Evolutionary conservation across 75 land plant genomes (phyloP).

Genomic region (Chamaecyparis obtusa): DNA sequence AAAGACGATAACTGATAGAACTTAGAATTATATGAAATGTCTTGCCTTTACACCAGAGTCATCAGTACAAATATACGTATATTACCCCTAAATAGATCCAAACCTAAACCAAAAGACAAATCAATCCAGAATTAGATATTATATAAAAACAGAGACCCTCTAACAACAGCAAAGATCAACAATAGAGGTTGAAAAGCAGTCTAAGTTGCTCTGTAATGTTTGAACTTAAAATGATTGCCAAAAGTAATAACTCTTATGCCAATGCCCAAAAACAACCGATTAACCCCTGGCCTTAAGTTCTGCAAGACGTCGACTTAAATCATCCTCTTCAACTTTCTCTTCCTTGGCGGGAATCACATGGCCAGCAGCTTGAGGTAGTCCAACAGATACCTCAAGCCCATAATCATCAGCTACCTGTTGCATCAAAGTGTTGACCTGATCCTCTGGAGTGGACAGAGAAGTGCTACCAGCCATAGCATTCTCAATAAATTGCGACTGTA

Average conservation of each 20-base stretch:
- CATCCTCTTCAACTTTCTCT: constrained; percentile 76
- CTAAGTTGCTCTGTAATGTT: neutral
- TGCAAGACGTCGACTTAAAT: constrained; percentile 65
- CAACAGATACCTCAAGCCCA: constrained; percentile 77
- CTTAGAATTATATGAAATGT: neutral
- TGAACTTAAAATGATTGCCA: neutral
- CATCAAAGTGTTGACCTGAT: constrained; percentile 73
- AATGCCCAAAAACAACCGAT: neutral
- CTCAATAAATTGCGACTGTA: constrained; percentile 86
- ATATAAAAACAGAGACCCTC: neutral
- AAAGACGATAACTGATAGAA: neutral
- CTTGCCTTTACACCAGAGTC: neutral
- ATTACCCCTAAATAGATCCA: neutral
- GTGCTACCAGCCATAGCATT: constrained; percentile 87
- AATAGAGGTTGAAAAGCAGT: neutral
- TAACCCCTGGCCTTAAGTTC: constrained; percentile 72
- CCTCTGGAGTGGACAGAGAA: constrained; percentile 81
- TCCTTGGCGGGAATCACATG: constrained; percentile 49
- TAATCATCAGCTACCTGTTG: constrained; percentile 90
- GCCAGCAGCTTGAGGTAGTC: constrained; percentile 69
- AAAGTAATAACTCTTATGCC: neutral
- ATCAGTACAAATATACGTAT: neutral
- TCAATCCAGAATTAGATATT: neutral
- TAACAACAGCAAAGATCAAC: neutral
- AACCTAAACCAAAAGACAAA: neutral